Conservation (phyloP, 345 rosid species). For the Brassica incana region DNA sequence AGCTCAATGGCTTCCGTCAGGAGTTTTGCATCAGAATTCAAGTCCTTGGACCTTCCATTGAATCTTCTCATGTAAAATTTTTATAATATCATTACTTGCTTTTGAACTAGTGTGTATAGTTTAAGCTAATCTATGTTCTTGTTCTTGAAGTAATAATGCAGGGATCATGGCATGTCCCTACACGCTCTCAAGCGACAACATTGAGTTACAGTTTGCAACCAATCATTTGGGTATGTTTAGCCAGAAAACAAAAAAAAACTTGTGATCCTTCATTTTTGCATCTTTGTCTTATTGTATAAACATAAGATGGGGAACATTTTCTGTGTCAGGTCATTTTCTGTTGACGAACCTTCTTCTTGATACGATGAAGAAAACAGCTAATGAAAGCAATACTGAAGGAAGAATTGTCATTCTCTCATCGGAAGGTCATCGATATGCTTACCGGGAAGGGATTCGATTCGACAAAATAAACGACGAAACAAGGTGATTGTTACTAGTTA, state of each 20-base stretch:
- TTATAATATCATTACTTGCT: not conserved
- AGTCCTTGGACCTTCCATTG: slow-evolving; percentile 44
- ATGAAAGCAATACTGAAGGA: slow-evolving; percentile 61
- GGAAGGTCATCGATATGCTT: slow-evolving; percentile 56
- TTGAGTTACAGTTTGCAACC: slow-evolving; percentile 60
- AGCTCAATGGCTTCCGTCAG: slow-evolving; percentile 66
- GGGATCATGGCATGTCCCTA: slow-evolving; percentile 64
- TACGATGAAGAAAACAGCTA: slow-evolving; percentile 68
- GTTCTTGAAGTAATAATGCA: slow-evolving; percentile 59
- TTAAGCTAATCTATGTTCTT: not conserved
- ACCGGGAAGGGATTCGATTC: slow-evolving; percentile 63
- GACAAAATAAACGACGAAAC: slow-evolving; percentile 62
- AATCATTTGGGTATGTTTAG: slow-evolving; percentile 56
- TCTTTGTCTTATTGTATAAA: not conserved
- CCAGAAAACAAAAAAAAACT: not conserved
- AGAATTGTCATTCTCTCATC: slow-evolving; percentile 71
- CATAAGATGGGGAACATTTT: not conserved
- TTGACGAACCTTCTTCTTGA: slow-evolving; percentile 67
- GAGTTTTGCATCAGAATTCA: slow-evolving; percentile 51
- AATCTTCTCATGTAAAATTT: slow-evolving; percentile 50
- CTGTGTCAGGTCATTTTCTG: slow-evolving; percentile 69
- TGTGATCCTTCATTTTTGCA: not conserved
- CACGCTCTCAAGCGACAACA: slow-evolving; percentile 52
- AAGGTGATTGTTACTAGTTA: slow-evolving; percentile 42
- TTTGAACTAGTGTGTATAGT: not conserved